Evolutionary conservation across 805 yeast genomes (phyloP), one percentile per base, ranked within the genome.

Genomic region (Yarrowia sp.): DNA sequence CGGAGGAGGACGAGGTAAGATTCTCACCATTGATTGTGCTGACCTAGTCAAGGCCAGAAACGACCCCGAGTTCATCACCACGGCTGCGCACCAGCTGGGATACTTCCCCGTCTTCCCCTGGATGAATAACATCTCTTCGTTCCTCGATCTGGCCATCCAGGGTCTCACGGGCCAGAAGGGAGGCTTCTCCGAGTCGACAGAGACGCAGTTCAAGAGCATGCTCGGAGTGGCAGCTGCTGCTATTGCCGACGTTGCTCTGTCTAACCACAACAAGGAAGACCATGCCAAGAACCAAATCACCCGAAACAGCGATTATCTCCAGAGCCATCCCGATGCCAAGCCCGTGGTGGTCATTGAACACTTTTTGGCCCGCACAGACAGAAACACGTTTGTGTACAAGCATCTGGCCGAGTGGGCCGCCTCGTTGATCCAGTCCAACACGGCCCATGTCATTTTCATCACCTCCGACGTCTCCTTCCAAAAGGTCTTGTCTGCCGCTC

Each of bases 91-190:
- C 26, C 90, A 90, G 73, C 71, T 92, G 26, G 99, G 99, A 0
- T 95, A 95, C 75, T 90, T 84, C 79, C 99, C 99, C 0, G 87
- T 90, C 6, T 95, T 95, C 74, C 89, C 97, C 22, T 93, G 98
- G 97, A 77, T 92, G 67, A 90, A 90, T 73, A 83, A 88, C 2
- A 77, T 92, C 12, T 85, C 96, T 0, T 84, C 85, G 66, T 86
- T 92, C 66, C 77, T 90, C 52, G 99, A 95, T 76, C 80, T 95
- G 70, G 90, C 87, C 64, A 88, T 89, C 19, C 96, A 91, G 72
- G 93, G 98, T 65, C 74, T 93, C 44, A 91, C 96, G 0, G 99
- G 98, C 1, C 98, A 92, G 73, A 92, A 92, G 72, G 88, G 96
- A 3, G 97, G 97, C 1, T 78, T 92, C 54, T 84, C 92, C 32